Evolutionary conservation across 148 eudicot genomes (phyloP).

Genomic region (Nepenthes gracilis): DNA sequence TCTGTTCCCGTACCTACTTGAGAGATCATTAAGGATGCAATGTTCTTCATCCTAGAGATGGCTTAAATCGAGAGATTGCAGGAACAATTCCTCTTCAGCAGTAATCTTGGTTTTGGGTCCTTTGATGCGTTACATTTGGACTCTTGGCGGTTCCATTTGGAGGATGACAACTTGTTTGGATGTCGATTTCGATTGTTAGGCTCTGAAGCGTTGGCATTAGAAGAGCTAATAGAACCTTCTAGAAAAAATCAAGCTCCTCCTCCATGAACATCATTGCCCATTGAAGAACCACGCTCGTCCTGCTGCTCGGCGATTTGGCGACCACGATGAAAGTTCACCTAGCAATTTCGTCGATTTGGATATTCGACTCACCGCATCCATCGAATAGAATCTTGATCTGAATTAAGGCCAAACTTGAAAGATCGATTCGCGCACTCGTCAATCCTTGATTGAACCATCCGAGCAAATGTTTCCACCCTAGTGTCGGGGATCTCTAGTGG

Average conservation of each 20-base stretch:
- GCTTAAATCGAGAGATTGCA: slow-evolving; percentile 8
- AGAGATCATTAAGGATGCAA: slow-evolving; percentile 18
- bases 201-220: not conserved
- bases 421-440: not conserved
- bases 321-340: not conserved
- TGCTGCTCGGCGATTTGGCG: not conserved
- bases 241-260: slow-evolving; percentile 2
- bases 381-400: not conserved
- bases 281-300: not conserved
- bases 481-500: too few species aligned
- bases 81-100: slow-evolving; percentile 14
- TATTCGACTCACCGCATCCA: not conserved
- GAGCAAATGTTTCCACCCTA: too few species aligned
- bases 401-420: not conserved
- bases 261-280: slow-evolving; percentile 4
- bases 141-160: too few species aligned
- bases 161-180: not conserved
- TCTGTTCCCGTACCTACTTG: slow-evolving; percentile 29
- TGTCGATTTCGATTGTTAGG: not conserved
- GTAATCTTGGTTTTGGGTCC: not conserved
- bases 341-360: not conserved
- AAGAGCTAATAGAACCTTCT: slow-evolving; percentile 13
- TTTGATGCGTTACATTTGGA: not conserved
- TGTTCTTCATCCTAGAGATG: slow-evolving; percentile 13
- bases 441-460: slow-evolving; percentile 10